These are phyloP conservation scores for Russula emetica DNA, from an alignment of 768 basidiomycete species.

Conservation along the genomic window DNA sequence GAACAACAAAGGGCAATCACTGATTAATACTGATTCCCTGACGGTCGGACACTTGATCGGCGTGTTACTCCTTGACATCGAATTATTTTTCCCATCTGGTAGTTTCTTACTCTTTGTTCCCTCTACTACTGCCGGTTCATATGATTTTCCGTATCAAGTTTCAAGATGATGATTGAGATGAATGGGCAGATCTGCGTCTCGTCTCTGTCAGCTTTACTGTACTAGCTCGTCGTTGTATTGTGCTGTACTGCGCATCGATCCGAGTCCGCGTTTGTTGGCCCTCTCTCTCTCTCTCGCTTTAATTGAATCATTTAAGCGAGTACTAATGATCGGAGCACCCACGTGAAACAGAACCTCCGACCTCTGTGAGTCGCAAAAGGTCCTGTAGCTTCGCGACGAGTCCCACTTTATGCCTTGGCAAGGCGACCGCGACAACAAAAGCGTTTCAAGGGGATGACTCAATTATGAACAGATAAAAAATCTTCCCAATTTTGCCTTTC, in stretches of 20 bases:
- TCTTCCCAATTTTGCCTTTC: background rate
- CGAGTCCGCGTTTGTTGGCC: background rate
- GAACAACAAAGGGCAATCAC: background rate
- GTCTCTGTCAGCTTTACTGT: background rate
- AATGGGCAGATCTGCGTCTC: background rate
- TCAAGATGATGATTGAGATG: background rate
- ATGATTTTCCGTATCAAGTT: background rate
- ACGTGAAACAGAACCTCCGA: background rate
- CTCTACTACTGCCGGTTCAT: background rate
- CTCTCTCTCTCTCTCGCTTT: background rate
- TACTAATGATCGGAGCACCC: conserved; percentile 1
- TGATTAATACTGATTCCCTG: background rate
- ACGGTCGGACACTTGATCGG: background rate
- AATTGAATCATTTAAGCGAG: background rate
- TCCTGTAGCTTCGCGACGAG: background rate
- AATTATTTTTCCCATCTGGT: background rate
- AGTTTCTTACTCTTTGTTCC: background rate
- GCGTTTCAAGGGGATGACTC: conserved; percentile 4
- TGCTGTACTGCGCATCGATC: background rate
- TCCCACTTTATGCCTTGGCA: no score
- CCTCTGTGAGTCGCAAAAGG: background rate
- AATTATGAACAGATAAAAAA: background rate
- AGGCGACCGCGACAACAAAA: background rate
- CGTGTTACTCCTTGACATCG: background rate
- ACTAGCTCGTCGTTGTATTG: no score